A percentile compares a stretch with the other conserved stretches of the same genome.
These are phyloP conservation scores for Trichoderma sp. DNA, from an alignment of 2,329 filamentous ascomycete species.

Conservation along the genomic window DNA sequence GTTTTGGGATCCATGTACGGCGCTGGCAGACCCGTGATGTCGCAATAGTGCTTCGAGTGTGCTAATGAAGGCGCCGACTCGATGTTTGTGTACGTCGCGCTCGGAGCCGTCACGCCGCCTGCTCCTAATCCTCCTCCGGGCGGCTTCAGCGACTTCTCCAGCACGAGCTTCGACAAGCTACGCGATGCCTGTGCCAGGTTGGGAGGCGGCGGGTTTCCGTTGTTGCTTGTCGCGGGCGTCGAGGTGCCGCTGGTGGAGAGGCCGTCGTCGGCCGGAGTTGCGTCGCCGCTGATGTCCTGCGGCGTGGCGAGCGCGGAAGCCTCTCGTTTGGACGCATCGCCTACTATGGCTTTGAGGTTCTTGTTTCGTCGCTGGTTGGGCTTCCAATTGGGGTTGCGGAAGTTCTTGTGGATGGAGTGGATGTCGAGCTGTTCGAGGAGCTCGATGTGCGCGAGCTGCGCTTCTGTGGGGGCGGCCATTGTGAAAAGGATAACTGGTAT, in stretches of 20 bases:
- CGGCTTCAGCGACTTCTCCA: conserved; percentile 73
- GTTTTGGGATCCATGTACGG: conserved; percentile 96
- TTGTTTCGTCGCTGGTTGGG: conserved; percentile 96
- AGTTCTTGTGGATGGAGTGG: conserved; percentile 79
- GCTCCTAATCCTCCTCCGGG: conserved; percentile 15
- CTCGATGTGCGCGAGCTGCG: conserved; percentile 76
- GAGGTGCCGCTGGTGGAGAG: conserved; percentile 60
- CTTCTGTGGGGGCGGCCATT: conserved; percentile 67
- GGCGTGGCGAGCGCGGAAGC: conserved; percentile 82
- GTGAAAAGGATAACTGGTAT: neutral
- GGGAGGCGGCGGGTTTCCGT: conserved; percentile 50
- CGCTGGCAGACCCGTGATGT: conserved; percentile 89
- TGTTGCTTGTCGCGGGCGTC: conserved; percentile 51
- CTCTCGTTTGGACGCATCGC: conserved; percentile 84
- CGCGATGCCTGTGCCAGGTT: conserved; percentile 90
- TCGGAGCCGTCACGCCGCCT: conserved; percentile 54
- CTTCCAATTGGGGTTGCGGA: conserved; percentile 88
- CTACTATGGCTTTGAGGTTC: conserved; percentile 94
- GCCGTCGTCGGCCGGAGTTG: conserved; percentile 62
- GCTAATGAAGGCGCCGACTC: conserved; percentile 89
- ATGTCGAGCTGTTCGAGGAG: conserved; percentile 93
- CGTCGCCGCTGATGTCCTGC: conserved; percentile 73
- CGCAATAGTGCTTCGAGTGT: conserved; percentile 87
- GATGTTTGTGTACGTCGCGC: conserved; percentile 92
- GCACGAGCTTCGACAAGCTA: conserved; percentile 81